phyloP scores from a whole-genome alignment of 2,329 filamentous ascomycete genomes.

The Phyllosticta ampelicida region DNA sequence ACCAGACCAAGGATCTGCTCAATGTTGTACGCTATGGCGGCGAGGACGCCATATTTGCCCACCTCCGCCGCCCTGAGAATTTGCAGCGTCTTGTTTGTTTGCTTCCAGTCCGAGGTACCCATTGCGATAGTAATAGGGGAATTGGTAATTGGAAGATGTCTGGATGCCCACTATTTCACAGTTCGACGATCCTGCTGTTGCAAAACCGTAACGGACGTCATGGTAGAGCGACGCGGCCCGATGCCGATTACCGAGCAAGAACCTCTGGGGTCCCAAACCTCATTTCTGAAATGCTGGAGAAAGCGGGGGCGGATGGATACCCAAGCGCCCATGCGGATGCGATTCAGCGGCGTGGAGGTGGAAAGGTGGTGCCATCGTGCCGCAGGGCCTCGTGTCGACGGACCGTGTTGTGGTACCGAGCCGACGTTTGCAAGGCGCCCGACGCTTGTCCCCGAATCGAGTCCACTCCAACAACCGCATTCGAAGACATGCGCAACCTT shows the following conservation, averaged over 20 bases:
- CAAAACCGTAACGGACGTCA: neutral
- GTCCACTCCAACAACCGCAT: neutral
- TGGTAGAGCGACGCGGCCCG: neutral
- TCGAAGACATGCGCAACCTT: neutral
- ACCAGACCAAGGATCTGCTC: constrained; percentile 26
- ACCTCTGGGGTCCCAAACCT: neutral
- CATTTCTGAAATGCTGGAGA: neutral
- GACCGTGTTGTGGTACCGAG: neutral
- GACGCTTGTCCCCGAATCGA: neutral
- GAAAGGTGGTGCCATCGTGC: neutral
- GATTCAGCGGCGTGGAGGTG: neutral
- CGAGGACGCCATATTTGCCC: constrained; percentile 49
- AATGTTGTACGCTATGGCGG: constrained; percentile 30
- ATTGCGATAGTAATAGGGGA: neutral
- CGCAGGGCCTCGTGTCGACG: neutral
- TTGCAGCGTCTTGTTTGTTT: constrained; percentile 21
- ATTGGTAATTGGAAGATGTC: neutral
- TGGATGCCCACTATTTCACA: neutral
- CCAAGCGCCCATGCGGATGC: neutral
- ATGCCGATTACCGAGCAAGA: neutral
- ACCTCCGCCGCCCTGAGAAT: constrained; percentile 47
- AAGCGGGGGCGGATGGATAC: neutral
- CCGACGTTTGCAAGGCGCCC: neutral
- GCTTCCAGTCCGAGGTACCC: neutral
- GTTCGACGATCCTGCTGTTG: neutral